Base-by-base conservation (phyloP, 768 basidiomycete species). In the Tricholoma hemisulphureum region DNA sequence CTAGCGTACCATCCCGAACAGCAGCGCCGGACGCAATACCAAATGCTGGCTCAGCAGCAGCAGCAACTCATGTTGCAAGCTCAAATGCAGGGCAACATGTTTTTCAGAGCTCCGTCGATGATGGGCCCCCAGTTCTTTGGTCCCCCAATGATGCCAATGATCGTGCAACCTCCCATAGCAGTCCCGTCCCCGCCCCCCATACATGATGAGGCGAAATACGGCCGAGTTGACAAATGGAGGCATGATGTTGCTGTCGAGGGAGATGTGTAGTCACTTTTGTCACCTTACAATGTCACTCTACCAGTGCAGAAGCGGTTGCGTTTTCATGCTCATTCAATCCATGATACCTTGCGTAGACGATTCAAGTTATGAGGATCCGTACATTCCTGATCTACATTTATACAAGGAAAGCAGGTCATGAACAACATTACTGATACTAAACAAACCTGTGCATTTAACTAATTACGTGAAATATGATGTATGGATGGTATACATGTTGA, bases 161-260 rank as follows among this genome's bases (percentile, higher is more conserved):
- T 82, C 58, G 73, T 77, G 67, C 64, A 63, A 61, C 70, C 77
- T 65, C 73, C 79, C 53, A 69, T 81, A 68, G 69, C 73, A 16
- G 71, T 78, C 31, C 80, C 84, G 29, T 85, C 87, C 2, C 86
- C 88, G 23, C 86, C 88, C 13, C 86, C 85, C 8, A 66, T 79
- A 37, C 81, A 80, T 21, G 91, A 93, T 57, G 74, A 82, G 35
- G 78, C 75, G 32, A 93, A 91, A 67, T 88, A 80, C 60, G 82
- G 81, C 8, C 77, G 82, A 3, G 91, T 93, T 24, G 91, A 93
- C 69, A 82, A 82, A 59, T 93, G 91, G 91, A 83, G 91, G 61
- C 85, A 81, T 60, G 84, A 90, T 63, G 89, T 93, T 45, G 85
- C 83, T 16, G 83, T 88, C 10, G 89, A 89, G 62, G 87, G 85